Evolutionary conservation across 169 alveolate species (phyloP), one percentile per base, ranked within the genome.

Genomic region (Plasmodium blacklocki): DNA sequence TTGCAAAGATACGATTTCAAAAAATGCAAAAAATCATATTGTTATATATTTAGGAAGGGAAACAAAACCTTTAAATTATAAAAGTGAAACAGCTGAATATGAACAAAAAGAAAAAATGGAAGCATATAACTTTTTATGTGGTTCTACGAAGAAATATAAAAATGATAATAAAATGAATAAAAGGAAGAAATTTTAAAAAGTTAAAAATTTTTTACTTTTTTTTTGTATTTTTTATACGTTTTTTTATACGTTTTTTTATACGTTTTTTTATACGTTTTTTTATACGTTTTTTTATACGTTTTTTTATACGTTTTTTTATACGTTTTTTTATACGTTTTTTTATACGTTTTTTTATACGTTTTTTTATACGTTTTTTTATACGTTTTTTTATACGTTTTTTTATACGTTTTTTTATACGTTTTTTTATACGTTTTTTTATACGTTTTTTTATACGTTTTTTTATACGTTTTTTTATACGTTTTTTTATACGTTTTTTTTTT

Each of bases 181-280:
- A 75, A 75, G 60, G 63, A 32, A 75, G 11, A 73, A 64, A 71
- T 68, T 74, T 74, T 74, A 52, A 74, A n/a, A 50, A 26, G 39
- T 5, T 9, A 23, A 60, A 3, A 21, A n/a, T 8, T 19, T 7
- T 23, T n/a, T n/a, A n/a, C n/a, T n/a, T 4, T 6, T 23, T 21
- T 62, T 12, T 62, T 62, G 45, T 62, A 19, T 62, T 62, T 62
- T 62, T 50, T 50, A 14, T 50, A 14, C 60, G 15, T 50, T 14
- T 50, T 50, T 14, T n/a, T n/a, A n/a, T n/a, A n/a, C n/a, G n/a
- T n/a, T 62, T 62, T 62, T 62, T 50, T 50, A 14, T 50, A 14
- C 60, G 15, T 50, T 14, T 50, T 50, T 14, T n/a, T n/a, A n/a
- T n/a, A n/a, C n/a, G n/a, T n/a, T 62, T 62, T 62, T 62, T 50